Conservation (phyloP, 108 stramenopile species). For the Cyclostephanos invisitatus region DNA sequence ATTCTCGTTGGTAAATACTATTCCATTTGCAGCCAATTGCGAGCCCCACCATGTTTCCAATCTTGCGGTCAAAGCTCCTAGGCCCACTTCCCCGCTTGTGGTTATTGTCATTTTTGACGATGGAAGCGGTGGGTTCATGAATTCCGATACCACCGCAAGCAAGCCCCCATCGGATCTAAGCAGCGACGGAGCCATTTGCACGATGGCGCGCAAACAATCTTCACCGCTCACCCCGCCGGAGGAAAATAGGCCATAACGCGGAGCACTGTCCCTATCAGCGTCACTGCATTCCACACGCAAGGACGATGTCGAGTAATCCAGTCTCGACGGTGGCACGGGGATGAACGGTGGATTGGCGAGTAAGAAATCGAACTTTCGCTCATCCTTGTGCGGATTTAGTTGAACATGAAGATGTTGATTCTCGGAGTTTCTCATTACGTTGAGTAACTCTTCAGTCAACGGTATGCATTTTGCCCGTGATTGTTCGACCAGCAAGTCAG, state of each 20-base stretch:
- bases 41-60: conserved; percentile 29
- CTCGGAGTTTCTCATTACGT: background rate
- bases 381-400: background rate
- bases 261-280: conserved; percentile 20
- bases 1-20: conserved; percentile 71
- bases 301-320: conserved; percentile 30
- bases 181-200: conserved; percentile 48
- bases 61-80: conserved; percentile 8
- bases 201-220: conserved; percentile 56
- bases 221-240: conserved; percentile 73
- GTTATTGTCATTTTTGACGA: background rate
- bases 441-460: background rate
- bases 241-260: conserved; percentile 70
- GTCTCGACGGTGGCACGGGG: conserved; percentile 66
- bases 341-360: conserved; percentile 91
- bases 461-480: background rate
- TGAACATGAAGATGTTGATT: background rate
- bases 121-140: conserved; percentile 57
- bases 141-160: conserved; percentile 78
- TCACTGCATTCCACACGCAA: conserved; percentile 8
- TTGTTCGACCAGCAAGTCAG: conserved; percentile 35
- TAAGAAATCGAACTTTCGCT: conserved; percentile 55
- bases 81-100: background rate
- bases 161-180: conserved; percentile 39
- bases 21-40: conserved; percentile 19